Percentiles rank a stretch among this genome's conserved stretches.
These are phyloP conservation scores for Kitagawia praeruptora DNA, from an alignment of 129 eudicot genomes.

Conservation along the genomic window DNA sequence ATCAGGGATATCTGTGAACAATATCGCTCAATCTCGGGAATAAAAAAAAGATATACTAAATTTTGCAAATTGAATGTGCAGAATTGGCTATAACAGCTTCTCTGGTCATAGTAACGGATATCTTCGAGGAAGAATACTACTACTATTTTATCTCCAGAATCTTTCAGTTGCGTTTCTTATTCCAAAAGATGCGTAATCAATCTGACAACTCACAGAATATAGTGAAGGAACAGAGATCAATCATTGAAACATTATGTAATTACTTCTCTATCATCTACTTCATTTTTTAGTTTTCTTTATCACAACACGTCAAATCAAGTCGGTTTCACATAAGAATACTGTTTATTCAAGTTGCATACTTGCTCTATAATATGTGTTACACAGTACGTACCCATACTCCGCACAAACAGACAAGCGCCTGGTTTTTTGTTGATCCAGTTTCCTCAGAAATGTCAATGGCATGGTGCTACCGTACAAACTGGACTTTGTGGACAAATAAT, in stretches of 20 bases:
- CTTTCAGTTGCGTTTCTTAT: neutral
- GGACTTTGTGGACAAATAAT: constrained; percentile 32
- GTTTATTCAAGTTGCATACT: neutral
- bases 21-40: neutral
- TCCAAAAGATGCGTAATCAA: neutral
- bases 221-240: neutral
- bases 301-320: neutral
- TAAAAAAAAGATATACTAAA: neutral
- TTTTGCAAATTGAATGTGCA: neutral
- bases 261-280: neutral
- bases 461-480: constrained; percentile 26
- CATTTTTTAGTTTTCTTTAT: neutral
- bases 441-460: constrained; percentile 28
- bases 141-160: neutral
- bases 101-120: neutral
- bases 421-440: constrained; percentile 25
- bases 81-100: neutral
- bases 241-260: neutral
- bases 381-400: constrained; percentile 39
- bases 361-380: neutral
- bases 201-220: neutral
- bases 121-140: neutral
- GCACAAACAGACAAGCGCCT: constrained; percentile 49
- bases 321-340: neutral
- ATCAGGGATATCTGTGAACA: neutral